Conservation (phyloP, 2,329 filamentous ascomycete species). For the Pseudonectria foliicola region DNA sequence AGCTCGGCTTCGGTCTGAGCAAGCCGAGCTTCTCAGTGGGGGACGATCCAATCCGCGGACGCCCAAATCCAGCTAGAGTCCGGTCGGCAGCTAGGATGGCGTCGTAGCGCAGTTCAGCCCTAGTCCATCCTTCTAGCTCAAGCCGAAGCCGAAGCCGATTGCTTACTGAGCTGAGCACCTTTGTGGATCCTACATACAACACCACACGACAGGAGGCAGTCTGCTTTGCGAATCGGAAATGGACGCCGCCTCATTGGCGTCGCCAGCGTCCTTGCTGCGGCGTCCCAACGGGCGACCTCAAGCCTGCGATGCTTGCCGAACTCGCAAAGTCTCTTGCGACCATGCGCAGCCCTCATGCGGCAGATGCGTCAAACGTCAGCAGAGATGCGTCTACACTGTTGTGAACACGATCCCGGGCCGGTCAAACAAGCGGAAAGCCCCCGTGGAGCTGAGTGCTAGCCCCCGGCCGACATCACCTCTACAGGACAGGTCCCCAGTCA, state of each 20-base stretch:
- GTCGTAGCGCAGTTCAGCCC: too few relatives aligned
- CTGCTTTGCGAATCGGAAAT: too few relatives aligned
- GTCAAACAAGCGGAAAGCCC: not conserved
- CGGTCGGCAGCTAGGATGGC: too few relatives aligned
- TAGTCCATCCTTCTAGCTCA: slow-evolving; percentile 6
- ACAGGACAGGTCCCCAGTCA: slow-evolving; percentile 1
- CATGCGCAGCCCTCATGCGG: slow-evolving; percentile 33
- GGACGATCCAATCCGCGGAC: too few relatives aligned
- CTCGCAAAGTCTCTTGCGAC: slow-evolving; percentile 37
- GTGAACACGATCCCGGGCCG: slow-evolving; percentile 11
- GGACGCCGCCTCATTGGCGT: slow-evolving; percentile 8
- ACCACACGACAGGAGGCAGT: too few relatives aligned
- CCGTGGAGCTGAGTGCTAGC: slow-evolving; percentile 2
- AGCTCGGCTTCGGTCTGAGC: too few relatives aligned
- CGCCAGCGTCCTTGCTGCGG: slow-evolving; percentile 12
- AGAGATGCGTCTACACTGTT: slow-evolving; percentile 31
- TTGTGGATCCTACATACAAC: not conserved
- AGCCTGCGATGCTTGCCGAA: slow-evolving; percentile 31
- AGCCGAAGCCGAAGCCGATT: slow-evolving; percentile 5
- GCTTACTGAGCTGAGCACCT: too few relatives aligned
- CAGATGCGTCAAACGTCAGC: slow-evolving; percentile 30
- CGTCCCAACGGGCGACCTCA: slow-evolving; percentile 23
- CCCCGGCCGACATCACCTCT: slow-evolving; percentile 11
- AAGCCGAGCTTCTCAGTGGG: too few relatives aligned
- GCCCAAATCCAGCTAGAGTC: too few relatives aligned